Conservation (phyloP, 495 filamentous ascomycete genomes). For the Penicilliopsis zonata region DNA sequence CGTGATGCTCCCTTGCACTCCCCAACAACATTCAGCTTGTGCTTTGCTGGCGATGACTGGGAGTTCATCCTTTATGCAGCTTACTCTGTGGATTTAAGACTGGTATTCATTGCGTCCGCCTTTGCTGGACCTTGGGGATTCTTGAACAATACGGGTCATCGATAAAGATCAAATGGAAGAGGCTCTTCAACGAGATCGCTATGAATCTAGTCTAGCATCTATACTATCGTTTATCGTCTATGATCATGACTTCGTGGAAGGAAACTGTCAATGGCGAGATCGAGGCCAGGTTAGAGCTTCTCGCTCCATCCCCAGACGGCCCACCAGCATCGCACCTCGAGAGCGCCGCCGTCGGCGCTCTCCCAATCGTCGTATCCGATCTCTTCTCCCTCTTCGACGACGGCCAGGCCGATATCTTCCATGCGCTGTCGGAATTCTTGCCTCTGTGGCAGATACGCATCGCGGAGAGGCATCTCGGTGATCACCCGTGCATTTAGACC, state of each 20-base stretch:
- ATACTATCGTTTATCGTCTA: slow-evolving; percentile 26
- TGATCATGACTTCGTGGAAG: slow-evolving; percentile 16
- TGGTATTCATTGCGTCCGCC: too few relatives aligned
- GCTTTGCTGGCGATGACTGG: too few relatives aligned
- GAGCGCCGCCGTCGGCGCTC: slow-evolving; percentile 27
- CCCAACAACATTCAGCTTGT: too few relatives aligned
- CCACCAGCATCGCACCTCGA: slow-evolving; percentile 57
- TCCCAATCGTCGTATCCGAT: slow-evolving; percentile 63
- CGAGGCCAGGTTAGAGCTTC: slow-evolving; percentile 14
- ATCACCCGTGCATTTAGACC: slow-evolving; percentile 39
- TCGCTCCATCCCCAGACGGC: slow-evolving; percentile 46
- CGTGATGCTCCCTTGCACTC: too few relatives aligned
- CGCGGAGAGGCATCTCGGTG: slow-evolving; percentile 53
- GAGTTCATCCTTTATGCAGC: too few relatives aligned
- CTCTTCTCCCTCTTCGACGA: slow-evolving; percentile 50
- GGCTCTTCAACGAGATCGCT: too few relatives aligned
- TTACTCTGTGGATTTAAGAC: too few relatives aligned
- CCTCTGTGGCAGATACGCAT: slow-evolving; percentile 41
- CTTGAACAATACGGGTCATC: too few relatives aligned
- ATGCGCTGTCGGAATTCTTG: slow-evolving; percentile 43
- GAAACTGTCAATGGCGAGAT: slow-evolving; percentile 6
- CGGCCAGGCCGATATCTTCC: slow-evolving; percentile 34
- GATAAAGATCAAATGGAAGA: too few relatives aligned
- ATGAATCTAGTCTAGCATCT: slow-evolving; percentile 5
- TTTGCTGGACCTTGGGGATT: too few relatives aligned